Base-by-base conservation (phyloP, 1,284 basidiomycete genomes). In the Pyrrhoderma noxium region DNA sequence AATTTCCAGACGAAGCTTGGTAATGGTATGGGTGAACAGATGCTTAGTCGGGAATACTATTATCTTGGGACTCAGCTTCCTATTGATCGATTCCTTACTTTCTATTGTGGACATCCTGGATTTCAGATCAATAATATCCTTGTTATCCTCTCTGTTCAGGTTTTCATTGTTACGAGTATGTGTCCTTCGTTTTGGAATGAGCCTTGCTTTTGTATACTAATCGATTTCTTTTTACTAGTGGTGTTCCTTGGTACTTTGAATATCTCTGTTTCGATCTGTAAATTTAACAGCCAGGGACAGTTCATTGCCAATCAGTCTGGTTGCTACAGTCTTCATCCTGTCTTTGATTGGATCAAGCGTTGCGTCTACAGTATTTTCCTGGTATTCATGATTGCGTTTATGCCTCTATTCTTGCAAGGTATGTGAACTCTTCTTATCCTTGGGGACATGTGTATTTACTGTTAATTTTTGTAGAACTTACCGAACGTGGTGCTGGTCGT, bases 81-180 rank as follows among this genome's bases (percentile, higher is more conserved):
- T 38, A 85, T 97, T 66, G 96, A 99, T 67, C 86, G 96, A 48
- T 99, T 99, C 86, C 74, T 99, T 65, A 98, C 95, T 49, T 99
- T 98, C 79, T 99, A 99, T 76, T 99, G 98, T 67, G 95, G 92
- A 47, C 95, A 99, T 71, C 95, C 96, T 47, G 96, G 95, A 58
- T 99, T 99, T 87, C 94, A 98, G 67, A 94, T 99, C 74, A 98
- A 99, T 79, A 99, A 99, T 69, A 98, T 98, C 77, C 77, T 99
- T 64, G 88, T 97, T 67, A 96, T 97, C 62, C 69, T 93, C 60
- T 93, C 93, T 47, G 90, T n/a, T n/a, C n/a, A n/a, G n/a, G n/a
- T n/a, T n/a, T n/a, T n/a, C n/a, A n/a, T n/a, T n/a, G n/a, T n/a
- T n/a, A n/a, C n/a, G n/a, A n/a, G n/a, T n/a, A n/a, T n/a, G n/a